Evolutionary conservation across 2,329 filamentous ascomycete species (phyloP), one percentile per base, ranked within the genome.

Genomic region (Triangularia setosa): DNA sequence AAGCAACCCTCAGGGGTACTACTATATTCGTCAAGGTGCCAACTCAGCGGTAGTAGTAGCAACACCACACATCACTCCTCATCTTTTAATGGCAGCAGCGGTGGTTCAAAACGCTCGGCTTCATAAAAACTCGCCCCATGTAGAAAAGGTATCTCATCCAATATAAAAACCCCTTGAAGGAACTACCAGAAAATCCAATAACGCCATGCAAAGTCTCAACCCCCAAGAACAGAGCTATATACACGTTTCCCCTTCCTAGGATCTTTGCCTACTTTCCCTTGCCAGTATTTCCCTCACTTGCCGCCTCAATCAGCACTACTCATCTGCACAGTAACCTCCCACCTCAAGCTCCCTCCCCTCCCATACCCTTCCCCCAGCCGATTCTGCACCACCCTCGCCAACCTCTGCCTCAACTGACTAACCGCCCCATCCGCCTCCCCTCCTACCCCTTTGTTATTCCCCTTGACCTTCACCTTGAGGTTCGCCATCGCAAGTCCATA

Each of bases 401-500:
- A 86, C 55, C 91, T 87, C 67, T 90, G 88, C 64, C 93, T 86
- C 68, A 98, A 77, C 71, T 89, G 90, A 64, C 83, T 83, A 65
- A 96, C 79, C 5, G 88, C 85, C 14, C 89, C 86, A 66, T 95
- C 92, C 53, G 1, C n/a, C 40, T 90, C 88, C 55, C 77, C 80
- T 4, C 88, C 89, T 9, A 28, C 60, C 23, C n/a, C 40, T n/a
- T n/a, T 9, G 16, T 3, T 21, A 21, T 21, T 18, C n/a, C 25
- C 61, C 12, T 79, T 80, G 4, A 79, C 75, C 25, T 97, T 85
- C 21, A 99, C 78, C 76, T 92, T 96, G 69, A 99, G 76, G 74
- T 96, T 97, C 8, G 95, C 95, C 90, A 98, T 96, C 73, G 93
- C 96, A 48, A 98, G 82, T 1, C 94, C 93, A 75, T 98, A 97